Base-by-base conservation (phyloP, 2,329 filamentous ascomycete genomes). In the Aspergillus pseudoterreus region DNA sequence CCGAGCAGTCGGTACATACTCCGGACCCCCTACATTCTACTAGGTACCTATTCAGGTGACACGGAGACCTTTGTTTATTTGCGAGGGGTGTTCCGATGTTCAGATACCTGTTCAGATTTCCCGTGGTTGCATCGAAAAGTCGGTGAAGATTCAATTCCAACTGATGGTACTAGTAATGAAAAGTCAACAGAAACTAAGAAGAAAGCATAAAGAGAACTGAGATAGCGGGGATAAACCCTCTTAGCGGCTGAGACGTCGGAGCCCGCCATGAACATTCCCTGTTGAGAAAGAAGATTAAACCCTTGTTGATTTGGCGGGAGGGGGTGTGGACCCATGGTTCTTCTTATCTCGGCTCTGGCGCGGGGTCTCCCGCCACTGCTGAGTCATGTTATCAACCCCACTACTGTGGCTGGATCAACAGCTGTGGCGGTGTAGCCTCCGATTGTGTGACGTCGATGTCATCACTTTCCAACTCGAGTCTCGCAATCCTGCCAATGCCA, bases 261-360 rank as follows among this genome's bases (percentile, higher is more conserved):
- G 27, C 11, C 27, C 8, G 8, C 6, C 35, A 38, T 6, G 12
- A 19, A 11, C 4, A 19, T 27, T 32, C 42, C 42, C 27, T 32
- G 33, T 17, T 17, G 41, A 24, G n/a, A 43, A 48, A 48, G 45
- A 45, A 49, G 41, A 46, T 52, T 49, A 52, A 49, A 52, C 46
- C 46, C 50, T 45, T 52, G 50, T 52, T 42, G 24, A n/a, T 19
- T 42, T 42, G 39, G 15, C 19, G 41, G 41, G 36, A 11, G 35
- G 27, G 19, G 41, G 19, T 19, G 19, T 19, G 19, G 52, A 52
- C 43, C 50, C 50, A 50, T 54, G 52, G 50, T 52, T 54, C 49
- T 45, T 46, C 49, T 49, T 49, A 24, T 54, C 27, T 51, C 49
- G 52, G 52, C 24, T 42, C 45, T 22, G 41, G 43, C 43, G 33